Evolutionary conservation across 2,329 filamentous ascomycete species (phyloP), one percentile per base, ranked within the genome.

Genomic region (Mycocentrospora acerina): DNA sequence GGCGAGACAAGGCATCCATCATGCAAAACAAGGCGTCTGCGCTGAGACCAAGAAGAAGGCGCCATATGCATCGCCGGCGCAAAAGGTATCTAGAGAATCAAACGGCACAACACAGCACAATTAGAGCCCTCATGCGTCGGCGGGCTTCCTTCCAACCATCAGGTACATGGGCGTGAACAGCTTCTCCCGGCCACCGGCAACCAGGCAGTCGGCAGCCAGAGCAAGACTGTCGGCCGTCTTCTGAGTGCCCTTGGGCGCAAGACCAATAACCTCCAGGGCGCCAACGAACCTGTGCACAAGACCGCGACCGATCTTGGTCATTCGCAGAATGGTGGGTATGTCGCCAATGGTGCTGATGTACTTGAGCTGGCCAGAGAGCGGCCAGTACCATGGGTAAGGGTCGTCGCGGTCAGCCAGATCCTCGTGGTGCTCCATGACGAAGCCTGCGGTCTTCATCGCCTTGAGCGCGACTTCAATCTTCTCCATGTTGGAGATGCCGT

Each of bases 81-180:
- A 48, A 54, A 50, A 40, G 36, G 52, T 40, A 39, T 51, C 44
- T 43, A 55, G 48, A 43, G 42, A 51, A 53, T 42, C 13, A 29
- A 43, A n/a, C n/a, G n/a, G n/a, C n/a, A n/a, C n/a, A 48, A 29
- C 33, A 41, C 25, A 39, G 32, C 46, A 32, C 44, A 35, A 47
- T 42, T 29, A 15, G 16, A 40, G 35, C 24, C 24, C 46, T 42
- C 59, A 65, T 34, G 62, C 60, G 24, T 56, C 35, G 10, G 46
- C 53, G n/a, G 91, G 89, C 78, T 96, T 96, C 71, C 88, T 83
- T 45, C 82, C 91, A 43, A 96, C 81, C 88, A 96, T 96, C 63
- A 97, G 76, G 73, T 95, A 96, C 91, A 97, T 97, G 40, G 91
- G 91, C 2, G 91, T 97, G 73, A 97, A 97, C n/a, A 97, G 79